phyloP scores from a whole-genome alignment of 2,329 filamentous ascomycete species.

The Aureobasidium leucospermi region DNA sequence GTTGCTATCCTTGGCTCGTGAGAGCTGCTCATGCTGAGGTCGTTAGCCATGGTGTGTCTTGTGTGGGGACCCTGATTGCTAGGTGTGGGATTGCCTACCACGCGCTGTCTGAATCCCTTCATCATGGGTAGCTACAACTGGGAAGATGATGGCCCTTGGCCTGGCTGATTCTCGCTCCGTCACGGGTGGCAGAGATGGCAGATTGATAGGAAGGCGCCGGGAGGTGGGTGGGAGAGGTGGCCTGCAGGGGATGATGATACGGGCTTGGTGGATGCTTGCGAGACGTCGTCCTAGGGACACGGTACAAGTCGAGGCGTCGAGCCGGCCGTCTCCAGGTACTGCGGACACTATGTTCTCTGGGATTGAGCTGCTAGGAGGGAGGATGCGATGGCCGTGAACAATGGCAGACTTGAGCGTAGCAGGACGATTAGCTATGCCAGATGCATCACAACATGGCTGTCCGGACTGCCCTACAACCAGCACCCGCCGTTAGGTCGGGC shows the following conservation, averaged over 20 bases:
- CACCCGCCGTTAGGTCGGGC: neutral
- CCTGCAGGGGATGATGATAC: constrained; percentile 11
- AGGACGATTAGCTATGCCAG: neutral
- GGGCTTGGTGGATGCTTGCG: neutral
- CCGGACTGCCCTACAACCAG: neutral
- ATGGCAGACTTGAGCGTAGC: neutral
- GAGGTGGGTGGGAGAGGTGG: constrained; percentile 5
- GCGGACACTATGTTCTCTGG: neutral
- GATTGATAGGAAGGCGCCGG: neutral
- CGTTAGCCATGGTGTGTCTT: constrained; percentile 11
- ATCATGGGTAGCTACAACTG: constrained; percentile 43
- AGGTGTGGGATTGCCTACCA: constrained; percentile 57
- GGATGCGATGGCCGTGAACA: neutral
- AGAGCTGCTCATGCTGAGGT: constrained; percentile 69
- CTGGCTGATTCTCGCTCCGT: neutral
- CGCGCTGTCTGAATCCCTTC: constrained; percentile 96
- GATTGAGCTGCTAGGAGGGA: neutral
- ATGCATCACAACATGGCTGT: neutral
- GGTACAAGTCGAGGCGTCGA: neutral
- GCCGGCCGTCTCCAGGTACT: neutral
- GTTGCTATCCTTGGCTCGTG: constrained; percentile 81
- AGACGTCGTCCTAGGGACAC: neutral
- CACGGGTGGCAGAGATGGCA: neutral
- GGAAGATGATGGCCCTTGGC: neutral
- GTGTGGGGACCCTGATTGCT: constrained; percentile 37